These are phyloP conservation scores for Phytophthora citricola DNA, from an alignment of 352 stramenopile species.

Conservation along the genomic window DNA sequence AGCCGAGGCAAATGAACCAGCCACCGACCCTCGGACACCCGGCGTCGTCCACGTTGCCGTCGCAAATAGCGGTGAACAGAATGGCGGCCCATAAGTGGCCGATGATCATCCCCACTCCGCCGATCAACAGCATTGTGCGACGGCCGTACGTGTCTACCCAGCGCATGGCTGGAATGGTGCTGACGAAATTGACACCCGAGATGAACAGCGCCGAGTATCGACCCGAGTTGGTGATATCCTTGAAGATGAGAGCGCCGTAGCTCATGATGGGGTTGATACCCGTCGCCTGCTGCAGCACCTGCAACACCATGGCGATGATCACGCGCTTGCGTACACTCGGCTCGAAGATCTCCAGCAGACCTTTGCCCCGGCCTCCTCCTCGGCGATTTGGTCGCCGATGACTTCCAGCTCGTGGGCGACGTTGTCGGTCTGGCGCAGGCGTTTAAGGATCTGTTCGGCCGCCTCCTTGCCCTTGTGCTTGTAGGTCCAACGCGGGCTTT, in stretches of 20 bases:
- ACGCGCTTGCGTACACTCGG: background rate
- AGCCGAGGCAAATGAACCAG: constrained; percentile 13
- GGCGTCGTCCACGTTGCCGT: constrained; percentile 6
- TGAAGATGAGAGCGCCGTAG: background rate
- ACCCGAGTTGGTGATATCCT: constrained; percentile 1
- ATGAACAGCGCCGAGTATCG: constrained; percentile 13
- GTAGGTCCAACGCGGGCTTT: constrained; percentile 61
- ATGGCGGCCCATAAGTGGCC: constrained; percentile 2
- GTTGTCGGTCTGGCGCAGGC: constrained; percentile 35
- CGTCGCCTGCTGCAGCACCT: background rate
- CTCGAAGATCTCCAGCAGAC: constrained; percentile 10
- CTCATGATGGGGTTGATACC: constrained; percentile 1
- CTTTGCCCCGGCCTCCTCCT: constrained; percentile 28
- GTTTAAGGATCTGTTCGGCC: constrained; percentile 43
- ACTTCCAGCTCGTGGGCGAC: constrained; percentile 37
- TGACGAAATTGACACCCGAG: constrained; percentile 12
- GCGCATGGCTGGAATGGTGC: constrained; percentile 7
- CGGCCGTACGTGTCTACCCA: constrained; percentile 1
- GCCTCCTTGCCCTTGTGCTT: constrained; percentile 51
- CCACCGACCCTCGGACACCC: constrained; percentile 1
- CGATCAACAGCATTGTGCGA: background rate
- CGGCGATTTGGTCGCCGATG: constrained; percentile 40
- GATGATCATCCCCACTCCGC: background rate
- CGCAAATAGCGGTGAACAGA: constrained; percentile 3
- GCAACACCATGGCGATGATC: constrained; percentile 1